Base-by-base conservation (phyloP, 1,284 basidiomycete genomes). In the Boletus smithii region DNA sequence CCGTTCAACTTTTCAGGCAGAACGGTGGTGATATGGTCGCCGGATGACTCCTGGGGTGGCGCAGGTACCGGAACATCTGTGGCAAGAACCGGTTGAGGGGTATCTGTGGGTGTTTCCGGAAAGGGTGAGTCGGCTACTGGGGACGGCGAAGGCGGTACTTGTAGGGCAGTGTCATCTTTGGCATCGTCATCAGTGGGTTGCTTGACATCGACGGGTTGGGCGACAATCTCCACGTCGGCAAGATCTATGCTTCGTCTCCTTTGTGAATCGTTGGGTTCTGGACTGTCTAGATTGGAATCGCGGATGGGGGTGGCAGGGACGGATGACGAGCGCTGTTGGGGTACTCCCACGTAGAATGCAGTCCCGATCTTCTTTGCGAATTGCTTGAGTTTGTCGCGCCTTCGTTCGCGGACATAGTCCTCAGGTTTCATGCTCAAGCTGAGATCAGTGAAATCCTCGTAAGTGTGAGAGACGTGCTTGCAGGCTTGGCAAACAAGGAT, bases 401-500 rank as follows among this genome's bases (percentile, higher is more conserved):
- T 90, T 45, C 80, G 73, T 53, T 76, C 75, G 44, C 74, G 74
- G 31, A 69, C 72, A 53, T 87, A 87, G 58, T 89, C 84, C 53
- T 91, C 88, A 2, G 85, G 80, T 63, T 89, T 86, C 62, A 95
- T 85, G 59, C 85, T 84, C 36, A 97, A 74, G 41, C 89, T 91
- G 56, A 97, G 83, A 68, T 97, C 94, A 65, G 89, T 86, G 66
- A 97, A 97, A 61, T 94, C 91, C 67, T 61, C 60, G 26, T 90
- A 89, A 10, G 91, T 95, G 56, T 91, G 85, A 4, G 91, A 95
- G 44, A 95, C 78, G 68, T 91, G 76, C 66, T 94, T 93, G 79
- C 94, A 97, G 47, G 85, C 83, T 61, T 94, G 91, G 67, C 94
- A 97, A 4, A 97, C 88, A 40, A 97, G 85, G 59, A 95, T 86